phyloP scores from a whole-genome alignment of 768 basidiomycete species.

The Piloderma croceum region DNA sequence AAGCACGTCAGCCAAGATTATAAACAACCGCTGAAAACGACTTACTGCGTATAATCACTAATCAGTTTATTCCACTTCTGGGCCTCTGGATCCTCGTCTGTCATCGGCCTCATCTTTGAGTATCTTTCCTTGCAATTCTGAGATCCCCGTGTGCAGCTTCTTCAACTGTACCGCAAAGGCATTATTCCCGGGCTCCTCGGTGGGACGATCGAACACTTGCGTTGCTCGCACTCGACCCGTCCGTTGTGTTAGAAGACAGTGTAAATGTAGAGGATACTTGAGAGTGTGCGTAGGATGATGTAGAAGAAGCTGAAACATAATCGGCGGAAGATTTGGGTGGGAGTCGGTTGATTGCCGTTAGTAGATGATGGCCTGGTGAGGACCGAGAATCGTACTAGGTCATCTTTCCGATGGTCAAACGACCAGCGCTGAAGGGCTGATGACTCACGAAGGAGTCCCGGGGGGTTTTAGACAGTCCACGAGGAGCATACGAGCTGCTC shows the following conservation, averaged over 20 bases:
- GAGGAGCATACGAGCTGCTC: too few relatives aligned
- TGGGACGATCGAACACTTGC: conserved; percentile 49
- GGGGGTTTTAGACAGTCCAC: too few relatives aligned
- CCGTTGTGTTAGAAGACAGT: too few relatives aligned
- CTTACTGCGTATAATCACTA: conserved; percentile 79
- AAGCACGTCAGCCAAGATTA: too few relatives aligned
- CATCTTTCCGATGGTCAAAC: conserved; percentile 89
- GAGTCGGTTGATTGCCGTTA: conserved; percentile 35
- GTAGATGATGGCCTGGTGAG: conserved; percentile 53
- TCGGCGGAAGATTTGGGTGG: conserved; percentile 56
- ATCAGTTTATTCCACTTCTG: conserved; percentile 74
- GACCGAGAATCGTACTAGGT: conserved; percentile 82
- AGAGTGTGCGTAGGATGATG: too few relatives aligned
- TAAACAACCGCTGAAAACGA: too few relatives aligned
- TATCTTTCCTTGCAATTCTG: conserved; percentile 70
- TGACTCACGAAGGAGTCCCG: too few relatives aligned
- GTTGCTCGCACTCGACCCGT: conserved; percentile 44
- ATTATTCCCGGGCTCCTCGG: too few relatives aligned
- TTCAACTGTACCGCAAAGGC: conserved; percentile 74
- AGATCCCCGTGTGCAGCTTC: conserved; percentile 77
- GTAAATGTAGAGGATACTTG: too few relatives aligned
- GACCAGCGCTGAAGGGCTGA: too few relatives aligned
- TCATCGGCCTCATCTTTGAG: conserved; percentile 45
- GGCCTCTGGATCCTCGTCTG: conserved; percentile 57
- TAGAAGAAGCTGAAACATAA: too few relatives aligned